Conservation (phyloP, 345 rosid species). For the Eucalyptus rudis region DNA sequence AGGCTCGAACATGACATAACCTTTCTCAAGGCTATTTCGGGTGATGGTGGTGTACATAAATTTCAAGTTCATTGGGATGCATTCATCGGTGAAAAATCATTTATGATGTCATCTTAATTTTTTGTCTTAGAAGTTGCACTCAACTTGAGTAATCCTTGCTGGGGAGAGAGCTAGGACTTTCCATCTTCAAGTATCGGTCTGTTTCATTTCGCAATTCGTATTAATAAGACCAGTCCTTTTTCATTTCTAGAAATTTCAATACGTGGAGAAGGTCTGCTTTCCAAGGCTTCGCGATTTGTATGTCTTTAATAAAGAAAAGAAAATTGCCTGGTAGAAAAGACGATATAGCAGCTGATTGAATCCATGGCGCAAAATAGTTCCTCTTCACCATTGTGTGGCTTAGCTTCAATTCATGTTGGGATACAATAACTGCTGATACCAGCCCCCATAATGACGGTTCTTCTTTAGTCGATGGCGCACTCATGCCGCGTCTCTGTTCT, state of each 20-base stretch:
- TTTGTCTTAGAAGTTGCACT: conserved; percentile 55
- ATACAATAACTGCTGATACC: neutral
- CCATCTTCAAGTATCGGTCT: conserved; percentile 54
- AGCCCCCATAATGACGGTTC: neutral
- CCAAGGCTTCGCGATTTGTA: neutral
- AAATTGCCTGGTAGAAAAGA: neutral
- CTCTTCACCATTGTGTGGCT: neutral
- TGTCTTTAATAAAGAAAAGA: neutral
- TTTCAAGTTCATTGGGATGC: neutral
- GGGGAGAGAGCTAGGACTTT: conserved; percentile 92
- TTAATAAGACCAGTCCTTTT: neutral
- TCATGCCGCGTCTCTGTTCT: neutral
- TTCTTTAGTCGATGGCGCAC: neutral
- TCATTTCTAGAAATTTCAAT: neutral
- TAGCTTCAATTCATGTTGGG: neutral
- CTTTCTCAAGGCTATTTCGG: conserved; percentile 87
- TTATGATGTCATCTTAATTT: neutral
- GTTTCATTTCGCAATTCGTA: neutral
- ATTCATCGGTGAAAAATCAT: neutral
- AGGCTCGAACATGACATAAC: conserved; percentile 98
- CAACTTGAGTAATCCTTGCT: conserved; percentile 87
- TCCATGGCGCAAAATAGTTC: neutral
- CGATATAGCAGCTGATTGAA: too few relatives aligned
- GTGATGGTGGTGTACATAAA: conserved; percentile 47
- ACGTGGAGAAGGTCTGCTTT: neutral